phyloP scores from a whole-genome alignment of 306 rosid species.

The Rosa multiflora region DNA sequence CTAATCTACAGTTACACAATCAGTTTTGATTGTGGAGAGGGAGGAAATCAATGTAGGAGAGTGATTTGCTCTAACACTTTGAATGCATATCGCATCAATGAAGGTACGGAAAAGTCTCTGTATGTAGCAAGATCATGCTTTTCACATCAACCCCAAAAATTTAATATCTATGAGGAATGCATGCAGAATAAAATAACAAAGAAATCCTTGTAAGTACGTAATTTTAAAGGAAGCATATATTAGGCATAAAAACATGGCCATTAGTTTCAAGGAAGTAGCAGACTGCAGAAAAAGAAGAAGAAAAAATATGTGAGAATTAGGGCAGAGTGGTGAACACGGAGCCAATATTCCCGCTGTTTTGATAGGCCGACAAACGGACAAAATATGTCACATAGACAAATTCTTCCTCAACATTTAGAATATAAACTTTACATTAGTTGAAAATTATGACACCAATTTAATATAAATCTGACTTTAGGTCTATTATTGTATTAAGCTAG shows the following conservation, averaged over 20 bases:
- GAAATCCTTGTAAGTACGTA: background rate
- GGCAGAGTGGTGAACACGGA: slow-evolving; percentile 27
- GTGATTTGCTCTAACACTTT: too few species aligned
- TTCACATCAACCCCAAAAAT: slow-evolving; percentile 12
- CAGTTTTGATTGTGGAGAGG: too few species aligned
- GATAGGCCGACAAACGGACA: slow-evolving; percentile 75
- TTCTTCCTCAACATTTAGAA: slow-evolving; percentile 36
- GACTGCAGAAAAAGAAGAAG: background rate
- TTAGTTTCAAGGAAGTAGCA: background rate
- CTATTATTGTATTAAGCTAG: background rate
- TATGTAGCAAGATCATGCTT: slow-evolving; percentile 36
- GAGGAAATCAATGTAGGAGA: too few species aligned
- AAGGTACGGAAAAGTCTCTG: background rate
- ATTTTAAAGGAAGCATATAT: background rate
- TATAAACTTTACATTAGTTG: slow-evolving; percentile 25
- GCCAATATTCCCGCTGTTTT: slow-evolving; percentile 87
- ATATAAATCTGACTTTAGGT: slow-evolving; percentile 7
- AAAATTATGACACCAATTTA: slow-evolving; percentile 26
- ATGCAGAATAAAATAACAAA: slow-evolving; percentile 9
- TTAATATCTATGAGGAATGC: slow-evolving; percentile 11
- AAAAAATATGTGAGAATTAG: background rate
- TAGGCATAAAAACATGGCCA: background rate
- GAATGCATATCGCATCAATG: background rate
- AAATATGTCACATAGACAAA: slow-evolving; percentile 63
- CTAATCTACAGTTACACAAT: too few species aligned